A percentile compares a stretch with the other conserved stretches of the same genome.
These are phyloP conservation scores for Trichoderma gracile DNA, from an alignment of 2,329 filamentous ascomycete species.

Conservation along the genomic window DNA sequence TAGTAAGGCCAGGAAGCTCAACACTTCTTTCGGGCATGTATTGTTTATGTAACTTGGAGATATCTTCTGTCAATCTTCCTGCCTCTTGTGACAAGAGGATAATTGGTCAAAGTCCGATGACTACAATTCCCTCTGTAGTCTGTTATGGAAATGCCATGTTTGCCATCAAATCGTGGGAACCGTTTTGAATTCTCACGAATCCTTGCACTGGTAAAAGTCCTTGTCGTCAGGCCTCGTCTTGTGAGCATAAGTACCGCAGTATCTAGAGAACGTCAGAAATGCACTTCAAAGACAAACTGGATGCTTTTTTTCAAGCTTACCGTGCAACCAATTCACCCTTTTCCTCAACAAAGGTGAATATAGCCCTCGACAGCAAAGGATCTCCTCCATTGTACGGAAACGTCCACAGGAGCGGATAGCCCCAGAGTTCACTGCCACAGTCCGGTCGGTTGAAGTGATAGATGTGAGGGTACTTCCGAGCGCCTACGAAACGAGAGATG, in stretches of 20 bases:
- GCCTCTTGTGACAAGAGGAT: no score
- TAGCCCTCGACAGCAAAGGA: background rate
- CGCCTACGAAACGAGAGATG: background rate
- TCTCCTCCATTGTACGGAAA: background rate
- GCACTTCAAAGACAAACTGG: background rate
- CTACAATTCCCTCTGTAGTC: no score
- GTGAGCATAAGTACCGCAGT: slow-evolving; percentile 9
- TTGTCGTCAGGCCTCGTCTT: background rate
- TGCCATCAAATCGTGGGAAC: no score
- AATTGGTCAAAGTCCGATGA: no score
- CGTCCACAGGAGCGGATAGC: background rate
- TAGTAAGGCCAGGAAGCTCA: slow-evolving; percentile 23
- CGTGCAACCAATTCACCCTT: background rate
- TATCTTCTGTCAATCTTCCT: no score
- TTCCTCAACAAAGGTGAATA: background rate
- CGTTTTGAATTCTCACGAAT: no score
- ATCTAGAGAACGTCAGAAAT: background rate
- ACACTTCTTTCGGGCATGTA: background rate
- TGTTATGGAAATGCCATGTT: no score
- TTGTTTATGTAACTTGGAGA: no score
- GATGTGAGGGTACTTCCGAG: background rate
- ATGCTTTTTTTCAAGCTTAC: background rate
- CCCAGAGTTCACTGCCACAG: background rate
- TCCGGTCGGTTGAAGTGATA: background rate
- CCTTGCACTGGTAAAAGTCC: background rate